phyloP scores from a whole-genome alignment of 495 filamentous ascomycete species.

The Durotheca rogersii region DNA sequence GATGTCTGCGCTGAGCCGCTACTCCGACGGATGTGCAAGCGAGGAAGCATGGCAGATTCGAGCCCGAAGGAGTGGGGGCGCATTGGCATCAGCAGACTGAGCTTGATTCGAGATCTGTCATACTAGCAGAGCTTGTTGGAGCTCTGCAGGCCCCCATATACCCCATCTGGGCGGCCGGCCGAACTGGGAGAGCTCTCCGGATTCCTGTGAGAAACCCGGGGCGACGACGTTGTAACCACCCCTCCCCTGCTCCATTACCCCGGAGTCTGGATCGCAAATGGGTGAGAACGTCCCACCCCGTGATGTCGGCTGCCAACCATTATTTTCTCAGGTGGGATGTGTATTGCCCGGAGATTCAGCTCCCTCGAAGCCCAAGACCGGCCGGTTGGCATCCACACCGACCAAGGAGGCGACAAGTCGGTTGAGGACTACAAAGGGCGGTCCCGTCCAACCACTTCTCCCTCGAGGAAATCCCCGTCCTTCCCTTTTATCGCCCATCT shows the following conservation, averaged over 20 bases:
- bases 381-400: not conserved
- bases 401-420: not conserved
- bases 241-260: conserved; percentile 20
- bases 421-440: conserved; percentile 3
- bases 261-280: conserved; percentile 9
- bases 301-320: not conserved
- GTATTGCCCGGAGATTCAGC: conserved; percentile 11
- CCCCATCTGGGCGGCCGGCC: not conserved
- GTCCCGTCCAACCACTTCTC: not conserved
- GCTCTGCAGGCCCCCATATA: not conserved
- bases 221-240: not conserved
- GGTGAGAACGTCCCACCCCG: conserved; percentile 7
- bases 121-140: not conserved
- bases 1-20: conserved; percentile 15
- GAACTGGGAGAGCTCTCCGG: conserved; percentile 4
- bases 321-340: conserved; percentile 1
- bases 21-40: conserved; percentile 14
- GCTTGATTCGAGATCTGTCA: conserved; percentile 19
- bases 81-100: conserved; percentile 21
- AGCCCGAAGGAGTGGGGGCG: conserved; percentile 1
- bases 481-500: too few relatives aligned
- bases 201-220: conserved; percentile 1
- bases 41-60: not conserved
- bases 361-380: not conserved
- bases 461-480: too few relatives aligned